Conservation (phyloP, 345 rosid genomes). For the Erysimum cheiranthoides region DNA sequence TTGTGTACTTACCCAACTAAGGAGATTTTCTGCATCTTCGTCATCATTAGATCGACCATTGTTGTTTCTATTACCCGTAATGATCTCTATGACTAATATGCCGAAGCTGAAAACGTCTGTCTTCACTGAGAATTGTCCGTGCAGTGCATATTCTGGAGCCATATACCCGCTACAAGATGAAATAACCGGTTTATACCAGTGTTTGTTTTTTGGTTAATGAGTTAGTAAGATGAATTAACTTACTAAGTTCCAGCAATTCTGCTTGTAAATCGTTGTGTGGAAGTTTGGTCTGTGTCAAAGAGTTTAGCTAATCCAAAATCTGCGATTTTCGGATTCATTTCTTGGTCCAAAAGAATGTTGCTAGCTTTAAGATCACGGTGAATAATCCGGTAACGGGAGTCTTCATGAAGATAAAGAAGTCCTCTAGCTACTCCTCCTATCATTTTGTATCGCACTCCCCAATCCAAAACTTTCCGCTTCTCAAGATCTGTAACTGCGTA, state of each 20-base stretch:
- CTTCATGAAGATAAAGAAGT: constrained; percentile 50
- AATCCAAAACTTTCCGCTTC: constrained; percentile 28
- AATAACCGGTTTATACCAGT: background rate
- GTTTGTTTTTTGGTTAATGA: constrained; percentile 1
- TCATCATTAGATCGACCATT: constrained; percentile 24
- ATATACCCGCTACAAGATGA: constrained; percentile 38
- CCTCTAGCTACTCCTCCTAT: constrained; percentile 37
- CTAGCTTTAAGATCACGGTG: constrained; percentile 71
- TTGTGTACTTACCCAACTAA: constrained; percentile 44
- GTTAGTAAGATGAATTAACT: constrained; percentile 11
- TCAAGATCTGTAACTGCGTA: background rate
- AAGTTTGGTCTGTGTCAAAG: constrained; percentile 45
- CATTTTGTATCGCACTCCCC: constrained; percentile 31
- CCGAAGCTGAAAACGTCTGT: constrained; percentile 48
- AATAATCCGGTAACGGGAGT: constrained; percentile 57
- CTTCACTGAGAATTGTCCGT: constrained; percentile 42
- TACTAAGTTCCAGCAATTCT: constrained; percentile 61
- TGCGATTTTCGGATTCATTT: constrained; percentile 64
- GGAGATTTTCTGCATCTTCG: constrained; percentile 41
- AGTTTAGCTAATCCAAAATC: constrained; percentile 68
- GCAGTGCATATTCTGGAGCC: constrained; percentile 48
- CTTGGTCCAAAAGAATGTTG: constrained; percentile 54
- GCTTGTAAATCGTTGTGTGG: constrained; percentile 47
- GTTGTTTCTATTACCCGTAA: constrained; percentile 40
- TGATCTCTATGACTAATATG: constrained; percentile 45